Base-by-base conservation (phyloP, 2,329 filamentous ascomycete species). In the Furcasterigmium sp. region DNA sequence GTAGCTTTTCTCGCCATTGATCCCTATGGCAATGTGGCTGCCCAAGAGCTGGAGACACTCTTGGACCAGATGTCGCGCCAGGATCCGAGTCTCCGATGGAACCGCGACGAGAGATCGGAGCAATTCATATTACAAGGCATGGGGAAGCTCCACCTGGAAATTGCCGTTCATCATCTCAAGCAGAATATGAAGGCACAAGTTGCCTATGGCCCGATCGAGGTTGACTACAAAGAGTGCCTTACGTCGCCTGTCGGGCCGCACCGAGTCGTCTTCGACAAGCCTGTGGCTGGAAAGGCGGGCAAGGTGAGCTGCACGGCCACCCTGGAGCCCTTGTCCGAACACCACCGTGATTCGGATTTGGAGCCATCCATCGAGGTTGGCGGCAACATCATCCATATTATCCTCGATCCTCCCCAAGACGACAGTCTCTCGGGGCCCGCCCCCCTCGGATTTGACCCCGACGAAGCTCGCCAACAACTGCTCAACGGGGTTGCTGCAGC, bases 1-100 rank as follows among this genome's bases (percentile, higher is more conserved):
- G 93, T 98, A 0, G 95, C 96, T 57, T 98, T 97, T 62, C 84
- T 94, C n/a, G 88, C 91, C 47, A 83, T 97, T 21, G 91, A 97
- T 51, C 88, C 76, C 0, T 73, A 89, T 52, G 84, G 87, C 53
- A 69, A 87, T 25, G 77, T 84, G 25, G 89, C 91, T 51, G 86
- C 90, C 54, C 91, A 90, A 53, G 78, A 84, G 46, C 78, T 98
- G 6, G 80, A 87, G 44, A 80, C 85, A 6, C 84, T 85, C 1
- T 70, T 98, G 6, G 77, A 81, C 5, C 79, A 93, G 39, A 76
- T 95, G 5, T 78, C 95, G 1, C 76, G 93, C 53, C 93, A 98
- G 67, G 93, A 98, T 55, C 93, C 93, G 0, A 96, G 90, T 61
- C 70, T 98, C 18, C 81, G 93, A 44, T 87, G 95, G 59, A 86